These are phyloP conservation scores for Fusarium luffae DNA, from an alignment of 2,329 filamentous ascomycete genomes.

Conservation along the genomic window DNA sequence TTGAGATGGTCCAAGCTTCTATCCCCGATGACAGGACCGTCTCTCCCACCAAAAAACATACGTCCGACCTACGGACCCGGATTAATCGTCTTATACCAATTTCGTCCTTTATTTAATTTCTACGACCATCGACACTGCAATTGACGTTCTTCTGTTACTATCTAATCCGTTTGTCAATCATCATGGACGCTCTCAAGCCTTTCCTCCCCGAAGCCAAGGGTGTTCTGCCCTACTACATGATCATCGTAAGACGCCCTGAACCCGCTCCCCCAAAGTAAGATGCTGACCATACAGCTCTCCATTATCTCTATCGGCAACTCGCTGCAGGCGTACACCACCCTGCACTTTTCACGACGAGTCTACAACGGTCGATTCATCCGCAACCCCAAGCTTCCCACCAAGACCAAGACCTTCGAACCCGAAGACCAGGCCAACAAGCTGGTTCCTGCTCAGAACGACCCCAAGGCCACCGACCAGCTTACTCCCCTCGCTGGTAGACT, in stretches of 20 bases:
- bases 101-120: not conserved
- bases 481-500: conserved; percentile 81
- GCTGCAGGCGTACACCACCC: conserved; percentile 82
- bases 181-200: conserved; percentile 59
- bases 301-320: conserved; percentile 86
- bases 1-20: conserved; percentile 48
- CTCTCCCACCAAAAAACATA: conserved; percentile 33
- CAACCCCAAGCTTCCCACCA: conserved; percentile 58
- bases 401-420: conserved; percentile 57
- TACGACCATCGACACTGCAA: not conserved
- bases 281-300: conserved; percentile 71
- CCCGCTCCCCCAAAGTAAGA: not conserved
- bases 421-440: conserved; percentile 66
- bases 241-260: conserved; percentile 58
- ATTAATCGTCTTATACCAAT: conserved; percentile 4
- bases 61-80: not conserved
- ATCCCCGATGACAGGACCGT: conserved; percentile 22
- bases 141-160: conserved; percentile 15
- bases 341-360: conserved; percentile 85
- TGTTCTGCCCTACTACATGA: conserved; percentile 68
- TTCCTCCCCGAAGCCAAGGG: conserved; percentile 63
- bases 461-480: conserved; percentile 67
- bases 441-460: conserved; percentile 56
- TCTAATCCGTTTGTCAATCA: not conserved
- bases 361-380: conserved; percentile 76